These are phyloP conservation scores for Gastrolobium villosum DNA, from an alignment of 306 rosid genomes.

Conservation along the genomic window DNA sequence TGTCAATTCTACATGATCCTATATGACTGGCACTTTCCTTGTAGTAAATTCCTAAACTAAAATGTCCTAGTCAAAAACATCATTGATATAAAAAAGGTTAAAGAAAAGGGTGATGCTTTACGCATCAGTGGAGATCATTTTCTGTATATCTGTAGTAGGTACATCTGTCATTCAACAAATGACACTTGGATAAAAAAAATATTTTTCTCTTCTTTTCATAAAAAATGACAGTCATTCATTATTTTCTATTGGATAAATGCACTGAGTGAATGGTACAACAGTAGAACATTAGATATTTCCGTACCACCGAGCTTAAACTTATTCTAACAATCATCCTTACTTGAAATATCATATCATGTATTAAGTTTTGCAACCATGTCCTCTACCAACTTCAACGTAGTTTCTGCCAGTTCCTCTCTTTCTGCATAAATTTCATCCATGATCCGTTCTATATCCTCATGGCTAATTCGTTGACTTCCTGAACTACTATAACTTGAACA, in stretches of 20 bases:
- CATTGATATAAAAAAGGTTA: background rate
- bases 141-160: too few relatives aligned
- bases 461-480: slow-evolving; percentile 44
- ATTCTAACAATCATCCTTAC: background rate
- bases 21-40: background rate
- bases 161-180: too few relatives aligned
- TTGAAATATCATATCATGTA: slow-evolving; percentile 12
- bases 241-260: too few relatives aligned
- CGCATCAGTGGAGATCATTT: background rate
- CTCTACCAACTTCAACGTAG: slow-evolving; percentile 58
- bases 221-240: too few relatives aligned
- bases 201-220: too few relatives aligned
- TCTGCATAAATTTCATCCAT: slow-evolving; percentile 70
- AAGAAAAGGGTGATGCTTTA: background rate
- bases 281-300: too few relatives aligned
- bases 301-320: slow-evolving; percentile 20
- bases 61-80: background rate
- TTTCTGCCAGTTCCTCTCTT: slow-evolving; percentile 52
- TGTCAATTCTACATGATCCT: slow-evolving; percentile 9
- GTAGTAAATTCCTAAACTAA: slow-evolving; percentile 6
- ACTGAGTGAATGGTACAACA: too few relatives aligned
- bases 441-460: slow-evolving; percentile 54
- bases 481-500: slow-evolving; percentile 49
- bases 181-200: too few relatives aligned
- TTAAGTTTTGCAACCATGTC: slow-evolving; percentile 71